Conservation (phyloP, 2,329 filamentous ascomycete genomes). For the Colletotrichum tropicale region DNA sequence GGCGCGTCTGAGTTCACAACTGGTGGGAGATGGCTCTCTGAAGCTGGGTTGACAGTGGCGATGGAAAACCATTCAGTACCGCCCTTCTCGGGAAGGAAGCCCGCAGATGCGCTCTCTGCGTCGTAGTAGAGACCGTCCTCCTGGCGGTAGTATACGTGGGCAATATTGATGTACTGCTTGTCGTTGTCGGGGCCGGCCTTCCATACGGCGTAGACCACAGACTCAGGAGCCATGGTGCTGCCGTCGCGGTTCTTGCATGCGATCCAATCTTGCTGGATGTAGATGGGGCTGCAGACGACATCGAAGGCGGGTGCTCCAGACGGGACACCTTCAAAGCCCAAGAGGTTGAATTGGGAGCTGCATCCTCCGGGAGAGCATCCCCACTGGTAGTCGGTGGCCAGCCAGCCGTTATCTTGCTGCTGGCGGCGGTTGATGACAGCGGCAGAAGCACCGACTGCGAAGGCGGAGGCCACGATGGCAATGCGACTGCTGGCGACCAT, state of each 20-base stretch:
- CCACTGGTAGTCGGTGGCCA: conserved; percentile 1
- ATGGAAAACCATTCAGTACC: not conserved
- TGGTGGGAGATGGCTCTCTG: not conserved
- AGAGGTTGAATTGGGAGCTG: conserved; percentile 26
- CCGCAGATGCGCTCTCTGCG: not conserved
- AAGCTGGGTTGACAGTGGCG: not conserved
- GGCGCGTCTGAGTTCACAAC: not conserved
- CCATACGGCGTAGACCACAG: conserved; percentile 26
- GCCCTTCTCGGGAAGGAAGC: not conserved
- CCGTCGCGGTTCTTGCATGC: conserved; percentile 23
- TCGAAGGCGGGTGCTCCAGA: conserved; percentile 27
- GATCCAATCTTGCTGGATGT: conserved; percentile 25
- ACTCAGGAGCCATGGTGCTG: not conserved
- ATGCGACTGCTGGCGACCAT: not conserved
- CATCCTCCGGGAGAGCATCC: conserved; percentile 30
- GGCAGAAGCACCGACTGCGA: not conserved
- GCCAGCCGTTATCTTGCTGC: not conserved
- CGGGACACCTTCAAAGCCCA: conserved; percentile 24
- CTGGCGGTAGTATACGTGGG: conserved; percentile 23
- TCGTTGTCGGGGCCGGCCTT: conserved; percentile 16
- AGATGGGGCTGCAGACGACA: conserved; percentile 27
- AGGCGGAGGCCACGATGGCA: not conserved
- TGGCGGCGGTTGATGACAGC: not conserved
- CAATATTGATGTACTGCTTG: conserved; percentile 24
- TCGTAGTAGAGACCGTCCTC: not conserved